Base-by-base conservation (phyloP, 345 rosid genomes). In the Aegle marmelos region DNA sequence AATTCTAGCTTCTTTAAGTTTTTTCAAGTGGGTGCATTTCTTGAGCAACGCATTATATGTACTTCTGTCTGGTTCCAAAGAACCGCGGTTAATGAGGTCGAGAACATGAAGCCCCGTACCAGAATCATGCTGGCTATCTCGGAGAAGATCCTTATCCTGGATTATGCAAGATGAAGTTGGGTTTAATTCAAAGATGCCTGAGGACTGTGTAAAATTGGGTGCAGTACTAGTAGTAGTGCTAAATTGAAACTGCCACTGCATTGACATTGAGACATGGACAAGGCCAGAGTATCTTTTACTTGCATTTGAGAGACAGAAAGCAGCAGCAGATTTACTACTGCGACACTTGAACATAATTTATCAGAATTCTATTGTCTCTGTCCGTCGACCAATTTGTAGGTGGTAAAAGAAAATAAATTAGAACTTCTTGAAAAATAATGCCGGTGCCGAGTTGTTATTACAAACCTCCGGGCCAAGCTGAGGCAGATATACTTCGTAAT, bases 21-120 rank as follows among this genome's bases (percentile, higher is more conserved):
- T 79, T 30, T 79, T 82, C 53, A 85, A 81, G 39, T 48, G 79
- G 14, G 93, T 76, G 71, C 91, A 90, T 81, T 76, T 82, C 84
- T 85, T 88, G 0, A 89, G 79, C 73, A 91, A 57, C 71, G 27
- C 28, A 75, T 79, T 85, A 78, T 80, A 91, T 28, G 86, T 25
- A 71, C 83, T 73, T 63, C 84, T 83, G 30, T 80, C 80, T 4
- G 81, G 82, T 39, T 78, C 79, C 83, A 86, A 33, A 41, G 73
- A 76, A 37, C 82, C 77, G 13, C 71, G 10, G 30, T 83, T 74
- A 45, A 88, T 65, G 21, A 81, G 79, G 76, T 89, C 86, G 4
- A 82, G 83, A 74, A 89, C 87, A 73, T 79, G 78, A 74, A 86
- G 66, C 33, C 87, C 86, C 19, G 85, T 73, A 58, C 73, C 79